phyloP scores from a whole-genome alignment of 441 rosid species.

The Adansonia gregorii region DNA sequence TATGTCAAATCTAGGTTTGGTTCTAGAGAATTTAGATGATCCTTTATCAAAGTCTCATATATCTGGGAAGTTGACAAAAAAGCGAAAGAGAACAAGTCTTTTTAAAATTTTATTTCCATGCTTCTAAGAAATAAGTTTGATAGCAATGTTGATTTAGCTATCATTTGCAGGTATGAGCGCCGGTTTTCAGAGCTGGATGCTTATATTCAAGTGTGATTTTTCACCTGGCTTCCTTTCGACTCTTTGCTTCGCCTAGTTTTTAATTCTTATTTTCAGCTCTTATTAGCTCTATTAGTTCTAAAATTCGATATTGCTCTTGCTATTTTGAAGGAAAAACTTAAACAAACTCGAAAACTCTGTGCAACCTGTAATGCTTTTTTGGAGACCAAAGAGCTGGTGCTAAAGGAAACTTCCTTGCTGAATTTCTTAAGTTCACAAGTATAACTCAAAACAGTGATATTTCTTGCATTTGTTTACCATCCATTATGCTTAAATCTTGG shows the following conservation, averaged over 20 bases:
- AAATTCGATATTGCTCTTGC: conserved; percentile 24
- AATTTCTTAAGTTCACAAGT: conserved; percentile 85
- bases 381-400: conserved; percentile 85
- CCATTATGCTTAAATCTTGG: neutral
- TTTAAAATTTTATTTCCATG: neutral
- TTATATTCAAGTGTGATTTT: conserved; percentile 62
- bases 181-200: conserved; percentile 73
- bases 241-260: neutral
- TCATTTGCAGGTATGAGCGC: conserved; percentile 67
- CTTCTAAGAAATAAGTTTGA: neutral
- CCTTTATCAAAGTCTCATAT: neutral
- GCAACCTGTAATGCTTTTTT: conserved; percentile 81
- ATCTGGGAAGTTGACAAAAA: neutral
- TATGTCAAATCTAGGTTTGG: neutral
- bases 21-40: neutral
- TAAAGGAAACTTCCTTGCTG: conserved; percentile 76
- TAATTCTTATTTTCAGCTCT: neutral
- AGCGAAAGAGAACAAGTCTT: neutral
- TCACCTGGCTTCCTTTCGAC: conserved; percentile 3
- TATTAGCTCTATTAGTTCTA: conserved; percentile 1
- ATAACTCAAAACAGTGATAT: conserved; percentile 24
- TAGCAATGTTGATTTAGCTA: conserved; percentile 15
- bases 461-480: neutral
- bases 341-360: conserved; percentile 73
- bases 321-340: conserved; percentile 64